Conservation (phyloP, 495 filamentous ascomycete species). For the Neurospora sp. region DNA sequence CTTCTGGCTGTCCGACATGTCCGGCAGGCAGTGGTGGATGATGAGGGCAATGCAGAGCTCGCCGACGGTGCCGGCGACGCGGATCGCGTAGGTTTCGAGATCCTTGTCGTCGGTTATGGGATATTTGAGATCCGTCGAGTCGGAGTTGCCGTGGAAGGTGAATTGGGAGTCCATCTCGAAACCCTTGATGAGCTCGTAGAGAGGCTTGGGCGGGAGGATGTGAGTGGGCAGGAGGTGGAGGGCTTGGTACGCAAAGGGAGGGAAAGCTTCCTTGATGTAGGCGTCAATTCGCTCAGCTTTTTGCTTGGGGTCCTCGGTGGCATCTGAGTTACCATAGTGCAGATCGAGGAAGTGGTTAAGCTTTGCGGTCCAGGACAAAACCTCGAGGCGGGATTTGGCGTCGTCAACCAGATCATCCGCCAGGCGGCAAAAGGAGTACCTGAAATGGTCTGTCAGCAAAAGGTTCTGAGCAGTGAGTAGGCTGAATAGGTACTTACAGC, state of each 20-base stretch:
- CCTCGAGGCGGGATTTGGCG: conserved; percentile 33
- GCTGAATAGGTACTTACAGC: conserved; percentile 28
- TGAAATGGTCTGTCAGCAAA: conserved; percentile 14
- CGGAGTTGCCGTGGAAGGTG: background rate
- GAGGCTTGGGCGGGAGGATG: conserved; percentile 40
- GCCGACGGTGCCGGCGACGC: conserved; percentile 60
- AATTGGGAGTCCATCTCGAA: conserved; percentile 55
- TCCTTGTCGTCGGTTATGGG: conserved; percentile 47
- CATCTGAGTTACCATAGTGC: conserved; percentile 14
- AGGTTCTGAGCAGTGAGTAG: background rate
- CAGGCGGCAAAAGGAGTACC: conserved; percentile 62
- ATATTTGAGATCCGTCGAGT: conserved; percentile 16
- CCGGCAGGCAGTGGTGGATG: conserved; percentile 37
- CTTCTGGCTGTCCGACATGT: conserved; percentile 13
- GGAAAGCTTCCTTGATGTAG: conserved; percentile 36
- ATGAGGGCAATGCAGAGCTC: conserved; percentile 54
- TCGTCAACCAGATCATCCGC: conserved; percentile 62
- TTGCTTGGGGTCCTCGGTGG: background rate
- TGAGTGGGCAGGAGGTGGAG: conserved; percentile 44
- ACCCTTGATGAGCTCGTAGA: conserved; percentile 49
- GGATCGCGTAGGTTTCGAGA: conserved; percentile 45
- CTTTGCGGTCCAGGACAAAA: conserved; percentile 39
- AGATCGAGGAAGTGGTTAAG: conserved; percentile 42
- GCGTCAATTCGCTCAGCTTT: conserved; percentile 8
- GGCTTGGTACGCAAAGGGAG: conserved; percentile 33